Evolutionary conservation across 2,329 filamentous ascomycete genomes (phyloP), one percentile per base, ranked within the genome.

Genomic region (Tetracladium maxilliforme): DNA sequence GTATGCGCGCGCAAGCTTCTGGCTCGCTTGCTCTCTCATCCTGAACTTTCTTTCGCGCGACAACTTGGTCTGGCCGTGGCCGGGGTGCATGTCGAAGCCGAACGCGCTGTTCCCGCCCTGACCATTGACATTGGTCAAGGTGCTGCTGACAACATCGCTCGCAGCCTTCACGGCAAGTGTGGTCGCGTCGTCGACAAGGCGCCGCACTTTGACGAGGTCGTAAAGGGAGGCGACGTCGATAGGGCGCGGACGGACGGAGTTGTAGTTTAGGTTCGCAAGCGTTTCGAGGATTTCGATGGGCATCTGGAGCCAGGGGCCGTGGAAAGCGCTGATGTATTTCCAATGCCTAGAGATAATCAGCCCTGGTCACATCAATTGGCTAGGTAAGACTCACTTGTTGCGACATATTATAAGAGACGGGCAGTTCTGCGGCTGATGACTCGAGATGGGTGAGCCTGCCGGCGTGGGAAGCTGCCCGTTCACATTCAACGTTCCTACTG

Each of bases 161-260:
- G 76, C 74, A 24, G 82, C 81, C 31, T 79, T 71, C 32, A 86
- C 78, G 26, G 79, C 71, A 23, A 87, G 65, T 37, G 74, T 71
- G 6, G 78, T 79, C 12, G 82, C 80, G 43, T 86, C 79, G 36
- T 90, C 82, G 27, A 90, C 75, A 17, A 79, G 66, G 24, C 70
- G 67, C 33, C 81, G 70, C 44, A 92, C 82, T 55, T 86, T 87
- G 47, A 84, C 64, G 23, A 90, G 55, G 49, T 92, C 82, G 52
- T 79, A 90, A 53, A 90, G 78, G 33, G 83, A 70, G 32, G 75
- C 75, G 8, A 79, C 75, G 46, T 90, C 78, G 43, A 90, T 72
- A 23, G 80, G 74, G 30, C 69, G 75, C 7, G 82, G 82, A 15
- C 73, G 69, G 10, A 76, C 75, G 36, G 76, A 72, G 35, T 76